Percentiles rank a stretch among this genome's conserved stretches.
phyloP scores from a whole-genome alignment of 305 asterid species.

The Solanum hybrid region DNA sequence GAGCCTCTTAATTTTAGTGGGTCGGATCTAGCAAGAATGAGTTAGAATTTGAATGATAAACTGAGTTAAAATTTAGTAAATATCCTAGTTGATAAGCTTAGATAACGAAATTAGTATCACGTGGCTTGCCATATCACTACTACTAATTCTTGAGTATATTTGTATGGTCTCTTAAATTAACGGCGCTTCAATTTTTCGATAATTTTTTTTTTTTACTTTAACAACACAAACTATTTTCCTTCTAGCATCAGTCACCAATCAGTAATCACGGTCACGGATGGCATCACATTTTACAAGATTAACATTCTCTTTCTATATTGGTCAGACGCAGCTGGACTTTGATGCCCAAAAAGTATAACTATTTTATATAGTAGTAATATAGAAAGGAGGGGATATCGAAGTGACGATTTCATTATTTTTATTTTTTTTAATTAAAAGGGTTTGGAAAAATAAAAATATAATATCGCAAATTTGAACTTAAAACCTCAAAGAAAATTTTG shows the following conservation, averaged over 20 bases:
- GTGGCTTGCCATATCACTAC: rapidly evolving
- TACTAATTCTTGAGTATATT: no score
- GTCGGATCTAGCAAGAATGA: neutral
- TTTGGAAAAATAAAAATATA: neutral
- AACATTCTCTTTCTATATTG: neutral
- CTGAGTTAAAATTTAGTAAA: neutral
- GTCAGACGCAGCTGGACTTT: neutral
- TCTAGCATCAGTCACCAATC: neutral
- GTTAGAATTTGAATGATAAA: no score
- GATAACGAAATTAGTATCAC: no score
- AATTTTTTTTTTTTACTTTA: no score
- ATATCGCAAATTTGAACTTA: rapidly evolving
- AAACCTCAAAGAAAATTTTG: neutral
- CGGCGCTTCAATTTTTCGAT: neutral
- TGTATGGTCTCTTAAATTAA: no score
- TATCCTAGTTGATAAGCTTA: no score
- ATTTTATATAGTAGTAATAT: neutral
- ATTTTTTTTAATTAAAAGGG: neutral
- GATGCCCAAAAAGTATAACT: neutral
- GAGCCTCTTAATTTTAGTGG: neutral
- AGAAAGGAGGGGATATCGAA: neutral
- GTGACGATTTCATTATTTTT: neutral
- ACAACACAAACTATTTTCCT: neutral
- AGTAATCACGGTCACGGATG: neutral
- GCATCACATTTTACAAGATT: neutral